phyloP scores from a whole-genome alignment of 2,329 filamentous ascomycete genomes.

The Tolypocladium tropicale region DNA sequence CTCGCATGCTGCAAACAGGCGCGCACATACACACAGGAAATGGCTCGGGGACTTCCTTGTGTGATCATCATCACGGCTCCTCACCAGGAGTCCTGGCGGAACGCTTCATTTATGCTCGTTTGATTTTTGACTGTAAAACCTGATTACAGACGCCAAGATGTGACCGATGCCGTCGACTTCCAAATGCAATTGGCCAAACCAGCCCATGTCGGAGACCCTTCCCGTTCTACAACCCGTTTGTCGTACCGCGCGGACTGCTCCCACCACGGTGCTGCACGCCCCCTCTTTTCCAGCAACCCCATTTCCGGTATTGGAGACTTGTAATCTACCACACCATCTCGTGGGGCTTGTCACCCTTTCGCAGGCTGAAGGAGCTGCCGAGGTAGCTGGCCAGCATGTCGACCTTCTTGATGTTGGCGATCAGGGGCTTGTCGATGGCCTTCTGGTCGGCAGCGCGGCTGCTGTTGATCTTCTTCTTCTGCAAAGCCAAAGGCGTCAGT shows the following conservation, averaged over 20 bases:
- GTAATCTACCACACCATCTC: conserved; percentile 93
- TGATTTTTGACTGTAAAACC: conserved; percentile 51
- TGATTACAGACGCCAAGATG: conserved; percentile 58
- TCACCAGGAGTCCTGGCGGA: conserved; percentile 14
- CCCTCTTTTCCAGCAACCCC: not conserved
- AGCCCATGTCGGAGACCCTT: conserved; percentile 39
- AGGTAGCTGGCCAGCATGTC: conserved; percentile 91
- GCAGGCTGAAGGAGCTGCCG: conserved; percentile 90
- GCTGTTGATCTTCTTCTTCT: conserved; percentile 96
- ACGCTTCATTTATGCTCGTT: conserved; percentile 27
- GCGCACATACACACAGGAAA: not conserved
- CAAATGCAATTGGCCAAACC: conserved; percentile 56
- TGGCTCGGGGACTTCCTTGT: not conserved
- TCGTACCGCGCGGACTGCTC: conserved; percentile 4
- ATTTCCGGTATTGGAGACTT: not conserved
- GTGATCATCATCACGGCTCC: conserved; percentile 20
- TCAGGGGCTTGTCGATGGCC: conserved; percentile 91
- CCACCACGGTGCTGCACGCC: conserved; percentile 3
- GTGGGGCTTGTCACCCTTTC: conserved; percentile 99
- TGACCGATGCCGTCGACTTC: conserved; percentile 55
- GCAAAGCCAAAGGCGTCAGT: conserved; percentile 21
- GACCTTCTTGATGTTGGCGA: conserved; percentile 98
- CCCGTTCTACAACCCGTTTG: conserved; percentile 33
- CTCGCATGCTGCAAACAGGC: no score
- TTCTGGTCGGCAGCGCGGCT: conserved; percentile 96